These are phyloP conservation scores for Xanthoconium separans DNA, from an alignment of 1,284 basidiomycete genomes.

Conservation along the genomic window DNA sequence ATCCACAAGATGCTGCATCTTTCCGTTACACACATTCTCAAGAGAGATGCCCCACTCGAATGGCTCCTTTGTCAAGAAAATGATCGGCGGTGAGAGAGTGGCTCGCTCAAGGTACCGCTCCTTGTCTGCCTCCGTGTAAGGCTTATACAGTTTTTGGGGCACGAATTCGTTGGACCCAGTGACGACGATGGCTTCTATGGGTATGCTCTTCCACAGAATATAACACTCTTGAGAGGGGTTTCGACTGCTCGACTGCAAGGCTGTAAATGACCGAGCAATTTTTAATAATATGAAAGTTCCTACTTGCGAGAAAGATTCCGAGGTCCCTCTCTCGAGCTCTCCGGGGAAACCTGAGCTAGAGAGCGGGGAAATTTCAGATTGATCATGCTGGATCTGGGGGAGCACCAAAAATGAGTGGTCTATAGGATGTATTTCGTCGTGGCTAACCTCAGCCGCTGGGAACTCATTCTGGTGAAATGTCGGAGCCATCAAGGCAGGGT, in stretches of 20 bases:
- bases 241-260: not conserved
- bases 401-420: not conserved
- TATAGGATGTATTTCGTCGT: not conserved
- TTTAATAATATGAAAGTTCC: not conserved
- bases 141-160: conserved; percentile 65
- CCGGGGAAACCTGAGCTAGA: not conserved
- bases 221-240: conserved; percentile 16
- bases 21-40: conserved; percentile 44
- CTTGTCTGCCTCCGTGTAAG: conserved; percentile 66
- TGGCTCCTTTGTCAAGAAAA: conserved; percentile 53
- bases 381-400: not conserved
- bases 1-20: conserved; percentile 39
- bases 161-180: conserved; percentile 43
- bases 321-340: not conserved
- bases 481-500: not conserved
- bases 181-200: conserved; percentile 16
- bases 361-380: not conserved
- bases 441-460: conserved; percentile 3
- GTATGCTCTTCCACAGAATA: conserved; percentile 15
- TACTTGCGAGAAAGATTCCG: conserved; percentile 7
- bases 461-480: not conserved
- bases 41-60: conserved; percentile 57
- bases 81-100: conserved; percentile 55
- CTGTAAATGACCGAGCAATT: not conserved
- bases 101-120: conserved; percentile 68